Conservation (phyloP, 768 basidiomycete species). For the Boletus bicolor region DNA sequence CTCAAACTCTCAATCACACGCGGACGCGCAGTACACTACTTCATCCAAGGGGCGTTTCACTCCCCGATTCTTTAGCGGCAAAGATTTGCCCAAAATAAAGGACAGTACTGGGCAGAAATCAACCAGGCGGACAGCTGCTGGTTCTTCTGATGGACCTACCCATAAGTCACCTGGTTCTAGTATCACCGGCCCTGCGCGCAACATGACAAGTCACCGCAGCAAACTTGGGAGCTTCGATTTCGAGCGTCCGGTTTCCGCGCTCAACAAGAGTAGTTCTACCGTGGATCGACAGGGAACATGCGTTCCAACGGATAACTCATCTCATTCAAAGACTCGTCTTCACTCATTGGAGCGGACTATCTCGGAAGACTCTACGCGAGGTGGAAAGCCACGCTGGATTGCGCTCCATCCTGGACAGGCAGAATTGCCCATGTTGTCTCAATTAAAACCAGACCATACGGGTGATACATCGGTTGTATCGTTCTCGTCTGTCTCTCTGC, state of each 20-base stretch:
- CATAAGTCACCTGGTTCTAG: conserved; percentile 10
- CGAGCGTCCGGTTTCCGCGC: conserved; percentile 55
- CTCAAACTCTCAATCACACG: conserved; percentile 21
- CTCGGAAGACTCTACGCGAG: conserved; percentile 27
- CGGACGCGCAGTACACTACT: background rate
- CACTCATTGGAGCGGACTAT: conserved; percentile 23
- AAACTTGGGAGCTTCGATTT: conserved; percentile 79
- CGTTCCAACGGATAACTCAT: conserved; percentile 1
- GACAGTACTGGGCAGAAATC: conserved; percentile 24
- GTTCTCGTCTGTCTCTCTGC: conserved; percentile 34
- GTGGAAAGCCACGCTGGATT: conserved; percentile 9
- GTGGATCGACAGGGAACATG: conserved; percentile 17
- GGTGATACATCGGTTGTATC: conserved; percentile 34
- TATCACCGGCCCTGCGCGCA: conserved; percentile 16
- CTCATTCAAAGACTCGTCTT: conserved; percentile 14
- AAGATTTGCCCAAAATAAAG: conserved; percentile 24
- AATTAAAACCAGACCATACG: conserved; percentile 37
- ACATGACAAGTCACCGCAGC: conserved; percentile 39
- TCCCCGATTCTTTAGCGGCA: conserved; percentile 28
- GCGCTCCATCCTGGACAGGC: conserved; percentile 10
- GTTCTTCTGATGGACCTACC: conserved; percentile 3
- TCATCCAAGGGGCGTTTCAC: conserved; percentile 28
- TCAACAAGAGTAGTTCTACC: conserved; percentile 31
- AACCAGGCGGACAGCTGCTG: conserved; percentile 18
- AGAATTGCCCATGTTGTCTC: conserved; percentile 22